Evolutionary conservation across 331 rosid species (phyloP).

Genomic region (Pyrus hybrid): DNA sequence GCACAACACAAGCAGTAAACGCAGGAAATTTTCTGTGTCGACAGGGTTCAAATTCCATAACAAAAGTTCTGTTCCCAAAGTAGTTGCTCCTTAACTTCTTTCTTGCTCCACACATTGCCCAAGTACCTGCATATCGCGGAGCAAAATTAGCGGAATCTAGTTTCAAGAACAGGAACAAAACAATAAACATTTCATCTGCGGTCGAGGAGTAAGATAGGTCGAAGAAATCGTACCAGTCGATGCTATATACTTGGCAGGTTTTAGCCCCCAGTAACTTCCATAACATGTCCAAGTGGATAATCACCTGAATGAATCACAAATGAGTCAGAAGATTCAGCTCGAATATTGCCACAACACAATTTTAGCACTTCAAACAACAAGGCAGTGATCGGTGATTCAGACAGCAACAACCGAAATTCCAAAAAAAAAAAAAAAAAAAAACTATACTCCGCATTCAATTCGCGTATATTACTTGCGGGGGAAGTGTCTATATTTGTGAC

Average conservation of each 20-base stretch:
- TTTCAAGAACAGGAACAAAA: background rate
- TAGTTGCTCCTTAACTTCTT: slow-evolving; percentile 17
- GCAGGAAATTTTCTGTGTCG: slow-evolving; percentile 60
- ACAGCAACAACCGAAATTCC: background rate
- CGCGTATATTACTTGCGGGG: background rate
- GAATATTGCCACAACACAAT: background rate
- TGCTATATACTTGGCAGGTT: slow-evolving; percentile 50
- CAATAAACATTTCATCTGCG: background rate
- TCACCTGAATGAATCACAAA: slow-evolving; percentile 21
- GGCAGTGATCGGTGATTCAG: background rate
- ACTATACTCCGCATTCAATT: background rate
- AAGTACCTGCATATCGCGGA: slow-evolving; percentile 31
- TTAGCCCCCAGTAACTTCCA: slow-evolving; percentile 86
- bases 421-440: background rate
- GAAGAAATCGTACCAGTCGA: slow-evolving; percentile 40
- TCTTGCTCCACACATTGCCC: slow-evolving; percentile 54
- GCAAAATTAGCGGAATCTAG: background rate
- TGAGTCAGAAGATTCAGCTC: background rate
- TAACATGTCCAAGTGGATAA: slow-evolving; percentile 26
- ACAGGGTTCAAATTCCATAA: slow-evolving; percentile 84
- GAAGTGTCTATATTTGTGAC: background rate
- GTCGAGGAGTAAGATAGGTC: slow-evolving; percentile 1
- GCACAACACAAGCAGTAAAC: slow-evolving; percentile 65
- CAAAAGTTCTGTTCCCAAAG: slow-evolving; percentile 40
- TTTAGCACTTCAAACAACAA: background rate